These are phyloP conservation scores for Chlorella sp. DNA, from an alignment of 139 green algal species.

Conservation along the genomic window DNA sequence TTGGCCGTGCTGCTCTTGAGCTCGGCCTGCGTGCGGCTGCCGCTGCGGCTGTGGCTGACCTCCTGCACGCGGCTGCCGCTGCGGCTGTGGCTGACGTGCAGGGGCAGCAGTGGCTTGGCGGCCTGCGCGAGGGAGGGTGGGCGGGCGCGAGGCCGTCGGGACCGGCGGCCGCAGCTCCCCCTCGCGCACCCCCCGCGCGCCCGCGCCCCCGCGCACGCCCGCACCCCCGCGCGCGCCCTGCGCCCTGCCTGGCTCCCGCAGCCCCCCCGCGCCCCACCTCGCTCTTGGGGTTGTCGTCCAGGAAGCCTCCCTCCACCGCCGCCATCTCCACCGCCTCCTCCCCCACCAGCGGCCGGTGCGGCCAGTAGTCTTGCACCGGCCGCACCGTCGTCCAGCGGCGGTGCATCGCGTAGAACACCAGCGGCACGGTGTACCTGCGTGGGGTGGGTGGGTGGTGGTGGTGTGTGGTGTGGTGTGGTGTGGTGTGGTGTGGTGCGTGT, in stretches of 20 bases:
- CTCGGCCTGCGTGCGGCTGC: slow-evolving; percentile 21
- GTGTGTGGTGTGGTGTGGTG: too few species aligned
- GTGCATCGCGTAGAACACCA: slow-evolving; percentile 85
- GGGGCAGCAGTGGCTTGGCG: slow-evolving; percentile 3
- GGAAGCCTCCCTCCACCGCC: slow-evolving; percentile 10
- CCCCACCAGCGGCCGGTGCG: slow-evolving; percentile 22
- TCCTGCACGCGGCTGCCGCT: not conserved
- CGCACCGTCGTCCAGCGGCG: slow-evolving; percentile 72
- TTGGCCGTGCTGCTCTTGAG: slow-evolving; percentile 20
- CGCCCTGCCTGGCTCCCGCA: too few species aligned
- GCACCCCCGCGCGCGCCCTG: too few species aligned
- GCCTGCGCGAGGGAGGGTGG: too few species aligned
- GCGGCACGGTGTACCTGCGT: slow-evolving; percentile 83
- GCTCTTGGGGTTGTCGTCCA: not conserved
- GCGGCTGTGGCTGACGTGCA: not conserved
- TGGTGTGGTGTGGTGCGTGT: too few species aligned
- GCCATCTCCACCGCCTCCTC: slow-evolving; percentile 35
- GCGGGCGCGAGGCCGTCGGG: too few species aligned
- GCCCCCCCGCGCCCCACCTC: not conserved
- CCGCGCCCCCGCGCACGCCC: too few species aligned
- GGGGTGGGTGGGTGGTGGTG: too few species aligned
- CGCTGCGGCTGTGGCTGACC: slow-evolving; percentile 12
- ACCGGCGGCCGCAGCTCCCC: too few species aligned
- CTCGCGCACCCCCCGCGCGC: too few species aligned
- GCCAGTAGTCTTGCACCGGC: slow-evolving; percentile 53